Base-by-base conservation (phyloP, 495 filamentous ascomycete species). In the Lasiosphaeria hispida region DNA sequence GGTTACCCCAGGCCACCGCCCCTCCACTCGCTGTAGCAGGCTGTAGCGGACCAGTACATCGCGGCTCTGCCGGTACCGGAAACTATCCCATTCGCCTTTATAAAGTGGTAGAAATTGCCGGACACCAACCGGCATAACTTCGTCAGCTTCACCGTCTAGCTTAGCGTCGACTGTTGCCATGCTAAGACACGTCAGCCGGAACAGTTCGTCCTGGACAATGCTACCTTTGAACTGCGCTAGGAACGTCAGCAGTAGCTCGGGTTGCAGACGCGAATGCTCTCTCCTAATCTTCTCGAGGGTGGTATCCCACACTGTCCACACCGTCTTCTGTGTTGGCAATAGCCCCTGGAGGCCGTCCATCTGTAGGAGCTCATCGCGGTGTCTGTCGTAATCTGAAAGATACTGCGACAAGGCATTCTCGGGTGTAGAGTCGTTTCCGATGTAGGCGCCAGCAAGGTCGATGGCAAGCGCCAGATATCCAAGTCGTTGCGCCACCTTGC, bases 261-360 rank as follows among this genome's bases (percentile, higher is more conserved):
- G 60, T 33, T 43, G 35, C 52, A 30, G 23, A 30, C 5, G 23
- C 5, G 44, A 7, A 55, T 69, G n/a, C 13, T 65, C 60, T 43
- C 55, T 57, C 18, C 30, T 36, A 10, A 66, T 69, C 66, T 69
- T 69, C 50, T 66, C 54, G 18, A 69, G 63, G 18, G 63, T 66
- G 3, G 63, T 64, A 51, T 69, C 61, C 66, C 58, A 69, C 35
- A 69, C 63, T 9, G 66, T 66, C 63, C 61, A 66, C 33, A 69
- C 66, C 34, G 63, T 69, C 63, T 66, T 69, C 36, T 64, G 43
- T 39, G 60, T 64, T 34, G 63, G 44, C 34, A 40, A 50, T 53
- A 69, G 48, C 33, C 61, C 63, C 41, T 41, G 50, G 43, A 63
- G 58, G 44, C 40, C 43, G 42, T 59, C 23, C 23, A 30, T 30